Base-by-base conservation (phyloP, 2,329 filamentous ascomycete genomes). In the Berkeleyomyces basicola region DNA sequence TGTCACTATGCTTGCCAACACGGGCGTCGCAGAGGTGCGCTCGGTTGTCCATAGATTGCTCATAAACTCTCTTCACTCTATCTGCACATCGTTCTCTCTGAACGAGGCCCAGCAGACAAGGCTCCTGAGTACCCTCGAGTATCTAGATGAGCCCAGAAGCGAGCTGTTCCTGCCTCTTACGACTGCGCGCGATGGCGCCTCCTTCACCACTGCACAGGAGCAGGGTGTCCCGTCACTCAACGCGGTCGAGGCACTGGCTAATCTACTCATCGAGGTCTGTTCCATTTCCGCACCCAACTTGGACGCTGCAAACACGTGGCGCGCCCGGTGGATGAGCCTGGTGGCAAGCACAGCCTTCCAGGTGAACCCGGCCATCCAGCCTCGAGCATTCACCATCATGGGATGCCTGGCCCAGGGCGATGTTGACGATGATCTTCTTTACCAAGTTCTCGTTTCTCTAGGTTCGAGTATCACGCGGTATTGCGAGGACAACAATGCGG, bases 301-400 rank as follows among this genome's bases (percentile, higher is more conserved):
- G 7, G 83, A 87, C 67, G 75, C 84, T 68, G 80, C 83, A 31
- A 87, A 87, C 68, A 79, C 81, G 14, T 87, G 84, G 84, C 79
- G 84, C 36, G 84, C 84, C 23, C 79, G 84, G 23, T 87, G 84
- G 84, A 87, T 87, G 84, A 86, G 83, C 67, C 74, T 87, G 31
- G 83, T 87, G 46, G 83, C 84, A 14, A 87, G 84, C 69, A 87
- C 84, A 7, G 84, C 84, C 0, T 87, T 87, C 69, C 84, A 87
- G 69, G 86, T 84, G 69, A 87, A 87, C 68, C 84, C 84, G 7
- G 83, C 84, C 1, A 84, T 87, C 63, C 84, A 87, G 66, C 83
- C 84, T 4, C 76, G 82, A 23, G 84, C 84, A 1, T 87, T 87
- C 67, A 80, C 83, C 1, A 84, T 87, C 47, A 86, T 87, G 84